Evolutionary conservation across 1,284 basidiomycete genomes (phyloP).

Genomic region (Cryptococcus floricola): DNA sequence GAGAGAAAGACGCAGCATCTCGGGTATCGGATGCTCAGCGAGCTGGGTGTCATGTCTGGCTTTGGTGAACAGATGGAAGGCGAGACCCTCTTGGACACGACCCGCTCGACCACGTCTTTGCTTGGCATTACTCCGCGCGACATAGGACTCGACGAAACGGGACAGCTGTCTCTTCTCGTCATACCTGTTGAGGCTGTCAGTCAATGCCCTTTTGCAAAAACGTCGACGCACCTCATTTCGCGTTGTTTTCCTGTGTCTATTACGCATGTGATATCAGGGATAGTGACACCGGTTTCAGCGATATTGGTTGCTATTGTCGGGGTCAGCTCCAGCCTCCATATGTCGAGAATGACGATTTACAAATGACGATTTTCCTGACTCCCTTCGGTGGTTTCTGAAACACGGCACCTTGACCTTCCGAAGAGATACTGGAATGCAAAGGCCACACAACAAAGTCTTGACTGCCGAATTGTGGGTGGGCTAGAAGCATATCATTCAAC

Average conservation of each 20-base stretch:
- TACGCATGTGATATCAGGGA: constrained; percentile 96
- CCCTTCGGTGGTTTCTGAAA: constrained; percentile 80
- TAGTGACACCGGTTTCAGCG: constrained; percentile 88
- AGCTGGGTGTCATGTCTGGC: constrained; percentile 78
- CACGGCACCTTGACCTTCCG: constrained; percentile 82
- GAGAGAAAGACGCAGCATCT: constrained; percentile 91
- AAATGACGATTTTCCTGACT: constrained; percentile 82
- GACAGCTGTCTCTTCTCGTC: constrained; percentile 98
- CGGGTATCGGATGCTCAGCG: constrained; percentile 86
- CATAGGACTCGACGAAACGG: constrained; percentile 84
- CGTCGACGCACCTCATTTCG: constrained; percentile 66
- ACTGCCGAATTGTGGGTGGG: constrained; percentile 71
- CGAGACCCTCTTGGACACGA: constrained; percentile 84
- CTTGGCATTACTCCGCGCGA: constrained; percentile 89
- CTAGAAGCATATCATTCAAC: constrained; percentile 73
- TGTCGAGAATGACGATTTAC: constrained; percentile 48
- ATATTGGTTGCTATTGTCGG: constrained; percentile 57
- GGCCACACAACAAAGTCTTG: constrained; percentile 74
- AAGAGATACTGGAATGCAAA: constrained; percentile 89
- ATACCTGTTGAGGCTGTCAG: constrained; percentile 57
- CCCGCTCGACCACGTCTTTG: constrained; percentile 89
- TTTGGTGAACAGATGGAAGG: constrained; percentile 95
- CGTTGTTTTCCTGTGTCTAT: constrained; percentile 94
- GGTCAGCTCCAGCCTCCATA: not conserved
- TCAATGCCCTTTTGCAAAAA: no score